Percentiles rank a stretch among this genome's conserved stretches.
Conservation (phyloP, 495 filamentous ascomycete species). For the Talaromyces thailandensis region DNA sequence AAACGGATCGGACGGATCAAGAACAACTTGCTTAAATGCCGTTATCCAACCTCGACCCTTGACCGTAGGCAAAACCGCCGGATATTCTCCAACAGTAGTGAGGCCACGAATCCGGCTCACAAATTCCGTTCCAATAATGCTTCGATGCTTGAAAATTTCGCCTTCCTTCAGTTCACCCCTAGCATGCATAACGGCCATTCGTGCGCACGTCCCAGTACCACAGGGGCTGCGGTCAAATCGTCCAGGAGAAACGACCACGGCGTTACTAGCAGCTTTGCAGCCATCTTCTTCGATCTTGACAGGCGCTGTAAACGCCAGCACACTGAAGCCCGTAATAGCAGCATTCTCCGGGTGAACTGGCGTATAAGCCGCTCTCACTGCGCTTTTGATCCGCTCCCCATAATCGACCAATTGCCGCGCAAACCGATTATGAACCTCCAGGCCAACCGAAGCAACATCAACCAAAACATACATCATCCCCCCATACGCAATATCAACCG, state of each 20-base stretch:
- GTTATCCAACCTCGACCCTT: slow-evolving; percentile 27
- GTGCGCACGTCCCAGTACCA: slow-evolving; percentile 26
- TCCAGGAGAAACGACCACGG: slow-evolving; percentile 26
- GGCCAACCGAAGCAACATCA: slow-evolving; percentile 17
- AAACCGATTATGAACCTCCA: slow-evolving; percentile 14
- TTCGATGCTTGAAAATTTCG: slow-evolving; percentile 22
- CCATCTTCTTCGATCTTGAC: slow-evolving; percentile 8
- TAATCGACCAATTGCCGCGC: slow-evolving; percentile 15
- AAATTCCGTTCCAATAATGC: slow-evolving; percentile 24
- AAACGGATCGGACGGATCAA: slow-evolving; percentile 24
- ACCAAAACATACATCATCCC: slow-evolving; percentile 30
- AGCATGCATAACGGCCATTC: slow-evolving; percentile 25
- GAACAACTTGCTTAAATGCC: slow-evolving; percentile 22
- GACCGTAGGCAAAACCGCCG: slow-evolving; percentile 22
- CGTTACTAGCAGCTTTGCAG: slow-evolving; percentile 18
- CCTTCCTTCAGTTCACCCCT: slow-evolving; percentile 16
- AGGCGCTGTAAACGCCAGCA: slow-evolving; percentile 19
- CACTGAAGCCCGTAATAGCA: slow-evolving; percentile 19
- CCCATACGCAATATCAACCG: slow-evolving; percentile 25
- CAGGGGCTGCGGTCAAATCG: slow-evolving; percentile 29
- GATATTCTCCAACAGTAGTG: slow-evolving; percentile 17
- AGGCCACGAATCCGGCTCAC: slow-evolving; percentile 18
- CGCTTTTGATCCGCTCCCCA: slow-evolving; percentile 24
- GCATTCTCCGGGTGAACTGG: slow-evolving; percentile 26
- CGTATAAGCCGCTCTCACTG: slow-evolving; percentile 13